A percentile compares a stretch with the other conserved stretches of the same genome.
These are phyloP conservation scores for Epithemia pelagica DNA, from an alignment of 108 stramenopile species.

Conservation along the genomic window DNA sequence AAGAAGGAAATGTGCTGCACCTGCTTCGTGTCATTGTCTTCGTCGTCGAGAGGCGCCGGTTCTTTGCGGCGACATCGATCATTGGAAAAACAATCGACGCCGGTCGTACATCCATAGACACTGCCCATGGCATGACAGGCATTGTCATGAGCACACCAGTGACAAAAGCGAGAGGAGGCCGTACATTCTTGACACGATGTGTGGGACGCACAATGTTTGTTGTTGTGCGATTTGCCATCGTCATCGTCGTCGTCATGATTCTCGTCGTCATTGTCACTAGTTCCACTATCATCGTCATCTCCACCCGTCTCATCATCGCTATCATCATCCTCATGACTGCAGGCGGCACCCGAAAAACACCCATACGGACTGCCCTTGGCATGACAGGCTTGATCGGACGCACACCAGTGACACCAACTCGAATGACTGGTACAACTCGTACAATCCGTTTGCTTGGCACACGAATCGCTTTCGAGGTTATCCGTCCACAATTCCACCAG, in stretches of 20 bases:
- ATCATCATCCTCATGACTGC: background rate
- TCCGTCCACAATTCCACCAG: background rate
- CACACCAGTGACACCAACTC: constrained; percentile 52
- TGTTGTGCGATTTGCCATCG: background rate
- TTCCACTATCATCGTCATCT: background rate
- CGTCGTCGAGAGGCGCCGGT: constrained; percentile 45
- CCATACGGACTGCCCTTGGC: constrained; percentile 44
- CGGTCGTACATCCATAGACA: constrained; percentile 66
- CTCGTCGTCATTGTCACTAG: background rate
- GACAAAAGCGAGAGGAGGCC: constrained; percentile 48
- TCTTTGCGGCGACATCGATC: constrained; percentile 67
- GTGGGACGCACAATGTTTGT: constrained; percentile 41
- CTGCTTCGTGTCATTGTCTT: constrained; percentile 24
- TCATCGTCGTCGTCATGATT: background rate
- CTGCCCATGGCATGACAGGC: constrained; percentile 79
- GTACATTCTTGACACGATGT: constrained; percentile 55
- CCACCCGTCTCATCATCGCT: background rate
- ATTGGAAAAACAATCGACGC: constrained; percentile 82
- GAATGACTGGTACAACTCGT: background rate
- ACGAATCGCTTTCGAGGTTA: constrained; percentile 16
- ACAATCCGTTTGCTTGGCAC: constrained; percentile 23
- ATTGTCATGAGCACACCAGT: constrained; percentile 78
- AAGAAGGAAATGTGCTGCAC: constrained; percentile 41
- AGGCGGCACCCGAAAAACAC: constrained; percentile 34
- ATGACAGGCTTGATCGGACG: constrained; percentile 37